Evolutionary conservation across 441 rosid species (phyloP), one percentile per base, ranked within the genome.

Genomic region (Populus hybrid): DNA sequence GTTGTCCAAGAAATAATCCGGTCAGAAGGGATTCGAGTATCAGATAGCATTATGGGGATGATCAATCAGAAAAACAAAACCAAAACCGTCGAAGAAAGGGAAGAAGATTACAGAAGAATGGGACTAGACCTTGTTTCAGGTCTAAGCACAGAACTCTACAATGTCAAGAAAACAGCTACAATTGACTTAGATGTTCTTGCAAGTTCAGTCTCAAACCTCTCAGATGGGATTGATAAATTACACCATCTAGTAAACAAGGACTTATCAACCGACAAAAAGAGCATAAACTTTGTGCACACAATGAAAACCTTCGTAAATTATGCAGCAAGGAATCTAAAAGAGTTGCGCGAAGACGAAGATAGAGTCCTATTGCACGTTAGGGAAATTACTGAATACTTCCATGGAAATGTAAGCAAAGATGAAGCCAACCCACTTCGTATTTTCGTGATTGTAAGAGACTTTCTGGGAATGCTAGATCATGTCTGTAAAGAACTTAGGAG

Each of bases 371-470:
- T 88, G 66, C 89, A 88, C 34, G 98, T 93, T 10, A 87, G 91
- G 74, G 95, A 89, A 82, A 88, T 94, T 6, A 89, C 96, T 0
- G 99, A 94, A 88, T 96, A 96, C 73, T 96, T 96, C 69, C 99
- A 94, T 79, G 99, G 99, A 70, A 83, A 91, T 77, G 89, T 86
- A 79, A 89, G 89, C 88, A 95, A 93, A 84, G 95, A 94, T 68
- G 99, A 96, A 77, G 86, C 90, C 66, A 96, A 90, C 73, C 98
- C 97, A 20, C 88, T 96, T 10, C 80, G 94, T 78, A 96, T 96
- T 32, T 94, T 96, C 74, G 97, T 96, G 90, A 96, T 96, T 73
- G 99, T 96, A 24, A 96, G 99, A 79, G 99, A 96, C 77, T 96
- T 96, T 82, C 78, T 96, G 77, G 97, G 97, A 63, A 93, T 93